phyloP scores from a whole-genome alignment of 2,329 filamentous ascomycete species.

The Diplodia intermedia region DNA sequence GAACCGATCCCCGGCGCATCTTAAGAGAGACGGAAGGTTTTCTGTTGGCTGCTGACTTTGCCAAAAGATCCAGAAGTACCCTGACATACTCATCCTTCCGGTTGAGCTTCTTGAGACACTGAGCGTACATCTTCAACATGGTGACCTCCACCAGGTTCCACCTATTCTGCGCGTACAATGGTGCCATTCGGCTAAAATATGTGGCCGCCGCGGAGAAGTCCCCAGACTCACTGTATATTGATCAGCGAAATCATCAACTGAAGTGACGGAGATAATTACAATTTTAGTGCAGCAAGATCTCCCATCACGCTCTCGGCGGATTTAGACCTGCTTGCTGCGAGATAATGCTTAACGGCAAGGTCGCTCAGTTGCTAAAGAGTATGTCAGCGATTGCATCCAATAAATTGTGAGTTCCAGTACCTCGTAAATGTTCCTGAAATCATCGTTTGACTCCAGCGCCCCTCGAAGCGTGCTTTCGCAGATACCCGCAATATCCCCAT shows the following conservation, averaged over 20 bases:
- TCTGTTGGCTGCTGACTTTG: constrained; percentile 62
- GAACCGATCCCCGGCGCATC: constrained; percentile 34
- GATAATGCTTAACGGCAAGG: constrained; percentile 81
- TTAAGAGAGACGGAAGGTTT: constrained; percentile 36
- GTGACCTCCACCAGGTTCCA: constrained; percentile 83
- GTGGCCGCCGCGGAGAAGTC: constrained; percentile 76
- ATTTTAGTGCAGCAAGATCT: constrained; percentile 86
- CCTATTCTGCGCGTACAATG: constrained; percentile 76
- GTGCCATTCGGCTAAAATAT: constrained; percentile 79
- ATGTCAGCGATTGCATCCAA: constrained; percentile 20
- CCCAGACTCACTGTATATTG: constrained; percentile 73
- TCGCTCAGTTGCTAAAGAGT: constrained; percentile 75
- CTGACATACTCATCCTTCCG: constrained; percentile 80
- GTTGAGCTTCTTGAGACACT: constrained; percentile 78
- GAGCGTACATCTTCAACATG: constrained; percentile 84
- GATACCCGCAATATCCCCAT: constrained; percentile 40
- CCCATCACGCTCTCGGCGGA: constrained; percentile 79
- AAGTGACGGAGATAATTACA: constrained; percentile 45
- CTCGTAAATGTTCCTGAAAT: constrained; percentile 53
- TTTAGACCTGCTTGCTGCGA: constrained; percentile 77
- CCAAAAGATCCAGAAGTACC: constrained; percentile 75
- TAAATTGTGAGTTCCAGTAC: constrained; percentile 33
- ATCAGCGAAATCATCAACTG: constrained; percentile 77
- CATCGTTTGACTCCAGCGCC: constrained; percentile 46
- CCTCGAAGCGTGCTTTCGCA: constrained; percentile 42